phyloP scores from a whole-genome alignment of 1,284 basidiomycete species.

The Dichomitus squalens region DNA sequence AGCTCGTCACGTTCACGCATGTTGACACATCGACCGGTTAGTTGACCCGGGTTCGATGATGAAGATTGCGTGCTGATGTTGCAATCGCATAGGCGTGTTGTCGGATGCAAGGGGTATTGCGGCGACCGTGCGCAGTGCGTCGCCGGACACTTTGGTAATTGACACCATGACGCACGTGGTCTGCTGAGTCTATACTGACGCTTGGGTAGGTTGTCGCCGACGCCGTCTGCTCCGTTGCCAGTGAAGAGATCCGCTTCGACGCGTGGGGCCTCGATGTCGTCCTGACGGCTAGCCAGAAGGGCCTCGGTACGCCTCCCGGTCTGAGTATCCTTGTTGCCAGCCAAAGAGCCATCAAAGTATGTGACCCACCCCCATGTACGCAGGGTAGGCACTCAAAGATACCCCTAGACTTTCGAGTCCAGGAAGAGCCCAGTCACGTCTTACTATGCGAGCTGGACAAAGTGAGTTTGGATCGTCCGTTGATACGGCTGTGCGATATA shows the following conservation, averaged over 20 bases:
- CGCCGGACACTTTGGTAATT: conserved; percentile 82
- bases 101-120: conserved; percentile 84
- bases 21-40: conserved; percentile 89
- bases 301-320: conserved; percentile 94
- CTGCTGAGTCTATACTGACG: neutral
- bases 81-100: conserved; percentile 63
- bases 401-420: conserved; percentile 59
- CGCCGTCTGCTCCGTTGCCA: conserved; percentile 94
- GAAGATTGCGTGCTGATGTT: neutral
- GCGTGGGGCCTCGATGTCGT: conserved; percentile 94
- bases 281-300: conserved; percentile 92
- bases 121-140: conserved; percentile 74
- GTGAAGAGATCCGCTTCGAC: conserved; percentile 95
- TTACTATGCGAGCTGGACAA: conserved; percentile 93
- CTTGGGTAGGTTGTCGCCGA: conserved; percentile 75
- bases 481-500: neutral
- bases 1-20: conserved; percentile 92
- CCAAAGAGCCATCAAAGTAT: conserved; percentile 75
- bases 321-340: conserved; percentile 87
- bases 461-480: conserved; percentile 40
- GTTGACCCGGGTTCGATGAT: neutral
- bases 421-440: conserved; percentile 73
- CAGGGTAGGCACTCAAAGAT: neutral
- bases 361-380: neutral
- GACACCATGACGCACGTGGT: neutral